Percentiles rank a stretch among this genome's conserved stretches.
phyloP scores from a whole-genome alignment of 1,139 yeast species.

The Suhomyces yuchorum region DNA sequence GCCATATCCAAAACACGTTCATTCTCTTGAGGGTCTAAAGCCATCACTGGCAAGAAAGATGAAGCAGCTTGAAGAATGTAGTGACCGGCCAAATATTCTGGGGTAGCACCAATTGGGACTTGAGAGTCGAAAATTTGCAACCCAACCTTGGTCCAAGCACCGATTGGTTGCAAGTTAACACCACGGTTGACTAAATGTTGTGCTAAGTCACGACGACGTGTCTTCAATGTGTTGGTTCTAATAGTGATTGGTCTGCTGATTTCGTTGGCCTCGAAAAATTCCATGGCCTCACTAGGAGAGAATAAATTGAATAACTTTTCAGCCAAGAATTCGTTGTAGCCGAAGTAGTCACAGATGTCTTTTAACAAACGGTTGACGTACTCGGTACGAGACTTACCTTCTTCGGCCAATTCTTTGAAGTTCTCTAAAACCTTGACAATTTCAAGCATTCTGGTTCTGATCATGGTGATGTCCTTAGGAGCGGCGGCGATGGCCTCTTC shows the following conservation, averaged over 20 bases:
- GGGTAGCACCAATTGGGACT: conserved; percentile 99
- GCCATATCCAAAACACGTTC: conserved; percentile 98
- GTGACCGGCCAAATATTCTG: conserved; percentile 97
- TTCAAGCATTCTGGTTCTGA: conserved; percentile 94
- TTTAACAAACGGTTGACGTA: conserved; percentile 73
- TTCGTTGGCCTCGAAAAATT: conserved; percentile 97
- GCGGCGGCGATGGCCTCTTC: conserved; percentile 53
- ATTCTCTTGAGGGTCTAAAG: conserved; percentile 91
- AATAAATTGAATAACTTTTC: conserved; percentile 89
- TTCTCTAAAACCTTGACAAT: conserved; percentile 94
- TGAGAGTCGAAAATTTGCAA: conserved; percentile 95
- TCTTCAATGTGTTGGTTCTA: conserved; percentile 91
- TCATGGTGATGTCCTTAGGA: conserved; percentile 75
- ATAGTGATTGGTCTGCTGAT: conserved; percentile 95
- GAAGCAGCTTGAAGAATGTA: conserved; percentile 98
- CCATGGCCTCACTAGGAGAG: conserved; percentile 95
- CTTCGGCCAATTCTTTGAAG: conserved; percentile 81
- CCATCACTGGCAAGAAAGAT: conserved; percentile 96
- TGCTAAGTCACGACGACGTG: conserved; percentile 94
- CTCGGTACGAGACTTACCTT: conserved; percentile 81
- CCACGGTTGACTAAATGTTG: conserved; percentile 95
- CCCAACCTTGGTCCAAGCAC: conserved; percentile 98
- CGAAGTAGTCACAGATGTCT: conserved; percentile 92
- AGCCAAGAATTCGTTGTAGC: conserved; percentile 94
- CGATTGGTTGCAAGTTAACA: conserved; percentile 95